Evolutionary conservation across 2,329 filamentous ascomycete genomes (phyloP).

Genomic region (Rhynchosporium secalis): DNA sequence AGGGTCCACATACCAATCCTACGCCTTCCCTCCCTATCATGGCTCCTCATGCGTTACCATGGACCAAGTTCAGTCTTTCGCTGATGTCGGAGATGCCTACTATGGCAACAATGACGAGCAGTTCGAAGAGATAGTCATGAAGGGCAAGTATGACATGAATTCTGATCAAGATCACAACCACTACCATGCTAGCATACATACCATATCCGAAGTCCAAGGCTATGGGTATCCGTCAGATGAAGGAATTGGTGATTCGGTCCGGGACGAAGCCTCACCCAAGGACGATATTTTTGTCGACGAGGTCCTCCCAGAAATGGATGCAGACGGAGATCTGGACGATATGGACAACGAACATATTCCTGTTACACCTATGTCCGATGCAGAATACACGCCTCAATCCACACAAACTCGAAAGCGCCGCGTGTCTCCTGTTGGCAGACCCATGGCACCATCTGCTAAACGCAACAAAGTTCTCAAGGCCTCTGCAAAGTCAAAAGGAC

Average conservation of each 20-base stretch:
- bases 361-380: conserved; percentile 25
- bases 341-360: conserved; percentile 18
- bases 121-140: conserved; percentile 25
- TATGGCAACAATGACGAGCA: conserved; percentile 27
- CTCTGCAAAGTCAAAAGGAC: conserved; percentile 10
- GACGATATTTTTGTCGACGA: conserved; percentile 19
- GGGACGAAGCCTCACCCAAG: conserved; percentile 29
- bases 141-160: conserved; percentile 23
- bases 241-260: conserved; percentile 33
- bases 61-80: conserved; percentile 34
- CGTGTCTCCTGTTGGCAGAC: conserved; percentile 1
- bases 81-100: conserved; percentile 30
- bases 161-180: conserved; percentile 14
- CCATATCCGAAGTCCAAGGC: background rate
- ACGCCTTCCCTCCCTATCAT: conserved; percentile 7
- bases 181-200: conserved; percentile 6
- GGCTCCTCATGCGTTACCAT: conserved; percentile 30
- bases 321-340: conserved; percentile 26
- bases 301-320: conserved; percentile 20
- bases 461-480: conserved; percentile 25
- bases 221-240: conserved; percentile 28
- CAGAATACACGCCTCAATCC: conserved; percentile 32
- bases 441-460: conserved; percentile 20
- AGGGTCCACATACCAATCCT: conserved; percentile 6
- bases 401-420: conserved; percentile 27